Evolutionary conservation across 345 rosid species (phyloP), one percentile per base, ranked within the genome.

Genomic region (Gossypium sturtianum): DNA sequence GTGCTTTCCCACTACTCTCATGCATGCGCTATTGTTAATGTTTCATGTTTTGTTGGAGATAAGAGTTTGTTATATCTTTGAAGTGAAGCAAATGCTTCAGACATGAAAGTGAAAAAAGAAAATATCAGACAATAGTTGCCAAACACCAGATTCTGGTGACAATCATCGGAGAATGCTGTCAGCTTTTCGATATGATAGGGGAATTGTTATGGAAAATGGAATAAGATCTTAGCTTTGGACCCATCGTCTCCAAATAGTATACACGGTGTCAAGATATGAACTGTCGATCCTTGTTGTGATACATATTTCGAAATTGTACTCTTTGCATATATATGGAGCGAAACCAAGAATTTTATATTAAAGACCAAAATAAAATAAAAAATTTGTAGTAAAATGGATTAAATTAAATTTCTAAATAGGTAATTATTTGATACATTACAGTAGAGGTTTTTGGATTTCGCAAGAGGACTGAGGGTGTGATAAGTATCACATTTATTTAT

Each of bases 1-100:
- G 74, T 71, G 74, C 43, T 56, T 38, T 41, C 74, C 74, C 74
- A 71, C 74, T 56, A 71, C 44, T 22, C 34, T 54, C 52, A 22
- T 71, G 74, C 74, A 43, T 57, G 65, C 65, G 52, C 74, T 9
- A 8, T 57, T 20, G 48, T 11, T 25, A 3, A 10, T 57, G 23
- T 57, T 57, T 38, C 41, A 51, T 70, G 61, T 53, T 27, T 52
- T 70, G 22, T 11, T 52, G 59, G 60, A 27, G 59, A 68, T 25
- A 49, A 9, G 4, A 48, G 44, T 27, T 58, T 22, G 66, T 8
- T 13, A 15, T 49, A 48, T 20, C 56, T 59, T 72, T 72, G 75
- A 59, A 58, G 23, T 72, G 45, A 59, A 72, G 67, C 1, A 60
- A 72, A 22, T 12, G 51, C 15, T 72, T 72, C 75, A 72, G 38